Percentiles rank a stretch among this genome's conserved stretches.
phyloP scores from a whole-genome alignment of 2,329 filamentous ascomycete genomes.

The Tolypocladium amazonense region DNA sequence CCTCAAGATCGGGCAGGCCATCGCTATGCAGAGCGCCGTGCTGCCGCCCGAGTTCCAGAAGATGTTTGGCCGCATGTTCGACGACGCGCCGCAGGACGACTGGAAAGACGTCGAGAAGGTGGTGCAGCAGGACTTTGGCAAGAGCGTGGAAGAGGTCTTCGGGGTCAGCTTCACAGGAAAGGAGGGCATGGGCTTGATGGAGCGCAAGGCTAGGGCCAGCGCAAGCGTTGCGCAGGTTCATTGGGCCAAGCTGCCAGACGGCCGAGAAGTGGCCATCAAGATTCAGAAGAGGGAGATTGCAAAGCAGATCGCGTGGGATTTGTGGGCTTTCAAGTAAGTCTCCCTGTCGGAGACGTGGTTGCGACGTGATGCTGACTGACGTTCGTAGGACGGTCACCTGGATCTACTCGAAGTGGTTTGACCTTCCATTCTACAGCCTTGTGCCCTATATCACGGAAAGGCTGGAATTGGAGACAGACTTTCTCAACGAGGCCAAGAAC shows the following conservation, averaged over 20 bases:
- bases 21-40: conserved; percentile 95
- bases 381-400: conserved; percentile 57
- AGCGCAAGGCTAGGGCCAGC: conserved; percentile 54
- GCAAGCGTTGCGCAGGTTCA: conserved; percentile 96
- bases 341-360: not conserved
- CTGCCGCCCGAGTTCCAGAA: conserved; percentile 89
- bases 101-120: conserved; percentile 82
- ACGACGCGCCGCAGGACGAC: conserved; percentile 87
- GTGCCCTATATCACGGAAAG: conserved; percentile 91
- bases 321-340: conserved; percentile 86
- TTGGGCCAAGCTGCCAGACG: conserved; percentile 79
- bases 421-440: conserved; percentile 82
- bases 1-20: conserved; percentile 94
- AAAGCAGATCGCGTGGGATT: conserved; percentile 83
- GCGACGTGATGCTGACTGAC: not conserved
- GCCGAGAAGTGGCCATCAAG: conserved; percentile 88
- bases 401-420: conserved; percentile 79
- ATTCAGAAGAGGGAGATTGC: conserved; percentile 93
- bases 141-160: conserved; percentile 80
- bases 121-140: conserved; percentile 81
- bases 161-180: conserved; percentile 71
- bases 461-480: conserved; percentile 89
- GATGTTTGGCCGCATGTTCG: conserved; percentile 96
- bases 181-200: conserved; percentile 55
- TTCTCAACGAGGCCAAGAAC: conserved; percentile 83